Percentiles rank a stretch among this genome's conserved stretches.
These are phyloP conservation scores for Syncephalastrum racemosum DNA, from an alignment of 371 early-diverging fungal genomes.

Conservation along the genomic window DNA sequence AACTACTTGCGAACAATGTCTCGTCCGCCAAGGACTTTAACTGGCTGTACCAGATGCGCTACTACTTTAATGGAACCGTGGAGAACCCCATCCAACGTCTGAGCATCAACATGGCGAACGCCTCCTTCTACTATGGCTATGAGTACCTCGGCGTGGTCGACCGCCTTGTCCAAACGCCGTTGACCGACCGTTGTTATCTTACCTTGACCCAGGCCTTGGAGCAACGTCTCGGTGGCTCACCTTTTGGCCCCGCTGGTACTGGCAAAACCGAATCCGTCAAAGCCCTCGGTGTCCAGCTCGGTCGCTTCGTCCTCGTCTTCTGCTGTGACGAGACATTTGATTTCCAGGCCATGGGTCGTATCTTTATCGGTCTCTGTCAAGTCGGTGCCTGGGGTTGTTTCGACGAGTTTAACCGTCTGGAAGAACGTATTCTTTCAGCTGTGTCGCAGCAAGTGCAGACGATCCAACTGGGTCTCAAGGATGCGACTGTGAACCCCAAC, in stretches of 20 bases:
- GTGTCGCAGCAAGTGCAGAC: slow-evolving; percentile 98
- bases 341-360: slow-evolving; percentile 99
- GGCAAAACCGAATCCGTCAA: slow-evolving; percentile 99
- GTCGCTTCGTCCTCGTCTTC: slow-evolving; percentile 97
- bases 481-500: slow-evolving; percentile 57
- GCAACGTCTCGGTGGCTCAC: slow-evolving; percentile 91
- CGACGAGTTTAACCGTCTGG: slow-evolving; percentile 99
- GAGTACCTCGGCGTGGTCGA: slow-evolving; percentile 98
- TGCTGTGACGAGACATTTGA: slow-evolving; percentile 99
- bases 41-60: slow-evolving; percentile 98
- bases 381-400: slow-evolving; percentile 99
- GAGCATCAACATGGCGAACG: slow-evolving; percentile 90
- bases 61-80: slow-evolving; percentile 72
- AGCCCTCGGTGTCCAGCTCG: slow-evolving; percentile 94
- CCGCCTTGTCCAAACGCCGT: slow-evolving; percentile 96
- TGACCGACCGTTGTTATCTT: slow-evolving; percentile 97
- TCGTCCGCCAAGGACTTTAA: slow-evolving; percentile 76
- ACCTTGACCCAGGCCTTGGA: slow-evolving; percentile 97
- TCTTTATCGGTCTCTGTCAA: slow-evolving; percentile 97
- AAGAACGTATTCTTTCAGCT: slow-evolving; percentile 96
- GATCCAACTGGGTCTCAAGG: slow-evolving; percentile 93
- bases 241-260: slow-evolving; percentile 97
- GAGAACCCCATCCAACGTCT: slow-evolving; percentile 76
- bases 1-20: slow-evolving; percentile 60
- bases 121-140: slow-evolving; percentile 92